Evolutionary conservation across 176 grass and related monocot species (phyloP).

Genomic region (Dendrocalamus sinicus): DNA sequence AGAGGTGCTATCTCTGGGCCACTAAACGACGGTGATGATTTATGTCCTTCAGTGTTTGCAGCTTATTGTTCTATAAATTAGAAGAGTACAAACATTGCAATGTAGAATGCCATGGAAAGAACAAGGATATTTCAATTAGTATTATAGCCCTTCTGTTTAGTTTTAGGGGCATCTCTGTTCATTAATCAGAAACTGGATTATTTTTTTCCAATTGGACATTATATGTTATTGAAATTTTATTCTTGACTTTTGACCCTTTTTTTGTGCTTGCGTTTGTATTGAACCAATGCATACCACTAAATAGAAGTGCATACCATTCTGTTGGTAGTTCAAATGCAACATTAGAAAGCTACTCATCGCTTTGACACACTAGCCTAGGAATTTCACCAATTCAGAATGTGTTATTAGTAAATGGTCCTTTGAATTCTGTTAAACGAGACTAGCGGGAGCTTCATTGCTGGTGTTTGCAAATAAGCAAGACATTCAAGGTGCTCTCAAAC

Average conservation of each 20-base stretch:
- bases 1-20: constrained; percentile 60
- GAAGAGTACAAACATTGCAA: neutral
- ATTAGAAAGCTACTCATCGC: neutral
- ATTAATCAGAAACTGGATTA: neutral
- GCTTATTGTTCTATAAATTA: neutral
- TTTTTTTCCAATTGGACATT: neutral
- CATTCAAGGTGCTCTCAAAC: constrained; percentile 89
- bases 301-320: neutral
- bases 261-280: neutral
- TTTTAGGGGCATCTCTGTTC: neutral
- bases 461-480: constrained; percentile 99
- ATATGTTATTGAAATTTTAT: neutral
- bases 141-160: neutral
- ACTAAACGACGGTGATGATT: neutral
- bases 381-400: neutral
- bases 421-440: constrained; percentile 55
- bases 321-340: neutral
- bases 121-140: neutral
- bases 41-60: neutral
- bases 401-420: neutral
- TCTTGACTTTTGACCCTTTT: neutral
- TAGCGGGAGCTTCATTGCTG: constrained; percentile 85
- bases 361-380: neutral
- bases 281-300: neutral
- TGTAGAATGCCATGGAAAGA: neutral